These are phyloP conservation scores for Phyllosticta citrichinensis DNA, from an alignment of 2,329 filamentous ascomycete species.

Conservation along the genomic window DNA sequence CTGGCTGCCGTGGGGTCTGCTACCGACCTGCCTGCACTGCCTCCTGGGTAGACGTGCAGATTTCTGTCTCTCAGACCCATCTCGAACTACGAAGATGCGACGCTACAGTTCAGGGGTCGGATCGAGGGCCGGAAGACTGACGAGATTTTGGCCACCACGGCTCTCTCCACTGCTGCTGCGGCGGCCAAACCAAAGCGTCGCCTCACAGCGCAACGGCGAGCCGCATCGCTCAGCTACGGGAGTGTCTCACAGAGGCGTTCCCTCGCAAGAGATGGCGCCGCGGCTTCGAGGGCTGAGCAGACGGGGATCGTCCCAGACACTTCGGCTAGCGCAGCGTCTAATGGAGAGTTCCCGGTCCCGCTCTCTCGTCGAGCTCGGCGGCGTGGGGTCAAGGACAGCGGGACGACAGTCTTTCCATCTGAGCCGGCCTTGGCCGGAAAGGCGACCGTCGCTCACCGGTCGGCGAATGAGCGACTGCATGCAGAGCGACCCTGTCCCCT, in stretches of 20 bases:
- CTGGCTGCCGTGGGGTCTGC: background rate
- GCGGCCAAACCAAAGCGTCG: background rate
- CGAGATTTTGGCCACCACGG: background rate
- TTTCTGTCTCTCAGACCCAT: background rate
- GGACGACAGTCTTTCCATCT: background rate
- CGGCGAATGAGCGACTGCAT: background rate
- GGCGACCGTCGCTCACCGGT: background rate
- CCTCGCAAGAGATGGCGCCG: background rate
- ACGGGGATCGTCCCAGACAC: background rate
- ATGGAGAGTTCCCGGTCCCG: background rate
- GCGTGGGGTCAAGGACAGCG: background rate
- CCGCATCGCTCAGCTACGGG: background rate
- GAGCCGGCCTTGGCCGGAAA: background rate
- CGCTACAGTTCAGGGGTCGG: background rate
- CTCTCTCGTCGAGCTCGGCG: background rate
- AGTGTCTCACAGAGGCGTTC: background rate
- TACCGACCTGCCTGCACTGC: background rate
- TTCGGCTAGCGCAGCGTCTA: background rate
- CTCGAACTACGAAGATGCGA: background rate
- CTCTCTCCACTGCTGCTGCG: background rate
- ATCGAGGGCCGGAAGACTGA: background rate
- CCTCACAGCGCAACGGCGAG: background rate
- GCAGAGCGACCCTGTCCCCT: background rate
- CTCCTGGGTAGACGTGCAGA: background rate
- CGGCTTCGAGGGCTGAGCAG: background rate